Evolutionary conservation across 495 filamentous ascomycete species (phyloP), one percentile per base, ranked within the genome.

Genomic region (Cairneyella variabilis): DNA sequence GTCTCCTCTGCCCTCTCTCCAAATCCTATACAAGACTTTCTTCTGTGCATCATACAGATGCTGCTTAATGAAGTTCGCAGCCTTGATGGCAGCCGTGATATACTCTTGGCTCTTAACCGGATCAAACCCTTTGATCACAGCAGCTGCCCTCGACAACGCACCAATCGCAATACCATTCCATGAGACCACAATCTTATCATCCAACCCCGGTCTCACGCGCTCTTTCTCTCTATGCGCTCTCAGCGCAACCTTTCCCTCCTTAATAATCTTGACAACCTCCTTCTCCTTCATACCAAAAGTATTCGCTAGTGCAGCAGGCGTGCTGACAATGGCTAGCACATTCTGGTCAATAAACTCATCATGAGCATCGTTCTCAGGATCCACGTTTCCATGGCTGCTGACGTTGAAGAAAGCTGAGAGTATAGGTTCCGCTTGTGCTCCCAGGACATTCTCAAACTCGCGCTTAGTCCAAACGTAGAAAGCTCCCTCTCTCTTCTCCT

Each of bases 391-490:
- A 55, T 95, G 82, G 16, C 88, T 77, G n/a, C 82, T 77, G 16
- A 97, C 88, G 58, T 88, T 85, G 80, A 85, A 97, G 66, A 95
- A 91, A 17, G 81, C 83, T 20, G 90, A 90, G 52, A 86, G 85
- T 26, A 97, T 80, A 3, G 82, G 77, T 21, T 80, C 84, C 53
- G 85, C 85, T 21, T 85, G 80, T 20, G 81, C 69, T 3, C 83
- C 84, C 1, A 97, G 80, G 3, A 96, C 79, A 45, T 81, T 77
- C 28, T 89, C 85, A 58, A 97, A 85, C 58, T 97, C 92, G 59
- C 89, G 86, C 49, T 86, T 72, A 0, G 91, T 95, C 91, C 92
- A 98, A 17, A 96, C 82, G 63, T 98, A 97, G 62, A 89, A 97
- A 2, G 93, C 93, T 17, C 93, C 93, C 66, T 97, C 92, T 18